Conservation (phyloP, 352 stramenopile genomes). For the Blastocystis sp. region DNA sequence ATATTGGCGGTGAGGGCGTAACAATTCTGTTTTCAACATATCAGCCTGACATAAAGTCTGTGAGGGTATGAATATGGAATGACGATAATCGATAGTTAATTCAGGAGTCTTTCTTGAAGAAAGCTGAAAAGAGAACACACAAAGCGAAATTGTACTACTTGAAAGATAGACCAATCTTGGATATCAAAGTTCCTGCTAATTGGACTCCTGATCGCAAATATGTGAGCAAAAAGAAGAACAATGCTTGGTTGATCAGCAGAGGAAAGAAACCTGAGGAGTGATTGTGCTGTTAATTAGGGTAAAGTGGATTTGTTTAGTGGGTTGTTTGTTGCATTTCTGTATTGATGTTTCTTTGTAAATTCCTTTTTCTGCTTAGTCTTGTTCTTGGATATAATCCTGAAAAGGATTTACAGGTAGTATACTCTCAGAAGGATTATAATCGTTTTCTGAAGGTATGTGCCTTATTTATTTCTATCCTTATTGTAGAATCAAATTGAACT, state of each 20-base stretch:
- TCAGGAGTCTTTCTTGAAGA: conserved; percentile 49
- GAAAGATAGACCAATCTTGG: conserved; percentile 53
- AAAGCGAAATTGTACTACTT: conserved; percentile 62
- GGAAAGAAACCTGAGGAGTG: conserved; percentile 61
- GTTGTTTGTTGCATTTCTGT: conserved; percentile 43
- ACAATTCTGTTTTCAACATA: conserved; percentile 58
- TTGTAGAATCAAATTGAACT: background rate
- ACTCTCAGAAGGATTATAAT: conserved; percentile 51
- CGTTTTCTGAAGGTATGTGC: conserved; percentile 10
- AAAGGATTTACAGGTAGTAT: conserved; percentile 52
- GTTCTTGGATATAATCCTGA: conserved; percentile 1
- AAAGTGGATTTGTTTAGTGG: conserved; percentile 25
- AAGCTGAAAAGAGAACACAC: conserved; percentile 25
- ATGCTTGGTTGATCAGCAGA: conserved; percentile 61
- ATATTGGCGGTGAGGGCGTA: conserved; percentile 41
- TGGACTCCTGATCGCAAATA: conserved; percentile 37
- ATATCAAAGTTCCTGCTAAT: conserved; percentile 9
- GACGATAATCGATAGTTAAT: conserved; percentile 3
- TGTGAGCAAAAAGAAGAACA: conserved; percentile 61
- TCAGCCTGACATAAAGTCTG: conserved; percentile 58
- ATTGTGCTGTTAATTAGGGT: background rate
- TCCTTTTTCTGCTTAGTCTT: background rate
- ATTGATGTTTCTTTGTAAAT: background rate
- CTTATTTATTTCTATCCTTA: background rate
- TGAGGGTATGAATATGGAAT: background rate